Evolutionary conservation across 2,329 filamentous ascomycete species (phyloP), one percentile per base, ranked within the genome.

Genomic region (Exophiala sideris): DNA sequence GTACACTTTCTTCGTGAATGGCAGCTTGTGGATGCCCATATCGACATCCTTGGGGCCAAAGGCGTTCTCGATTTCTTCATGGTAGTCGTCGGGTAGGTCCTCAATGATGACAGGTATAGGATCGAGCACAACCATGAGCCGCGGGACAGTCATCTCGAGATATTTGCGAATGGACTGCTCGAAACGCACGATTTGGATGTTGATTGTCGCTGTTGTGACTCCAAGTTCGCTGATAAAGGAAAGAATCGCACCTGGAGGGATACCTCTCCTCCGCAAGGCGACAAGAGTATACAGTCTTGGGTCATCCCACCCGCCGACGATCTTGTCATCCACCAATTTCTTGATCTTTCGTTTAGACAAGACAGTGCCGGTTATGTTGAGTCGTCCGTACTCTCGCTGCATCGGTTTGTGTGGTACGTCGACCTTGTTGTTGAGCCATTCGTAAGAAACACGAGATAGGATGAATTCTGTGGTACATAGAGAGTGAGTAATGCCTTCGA

Each of bases 391-490:
- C 73, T 96, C 91, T 69, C 92, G 80, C 79, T 97, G 92, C 89
- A 96, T 96, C 1, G 92, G 91, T 66, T 90, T 82, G 71, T 95
- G 95, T 12, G 57, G 59, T 52, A 95, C 85, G 34, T 85, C 89
- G 11, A 95, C 78, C 9, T 83, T 81, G 71, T 90, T 85, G 70
- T 94, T 89, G 33, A 97, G 77, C 84, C 84, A 97, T 67, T 97
- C 91, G 67, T 97, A 99, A 36, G 89, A 94, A 44, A 88, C 85
- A 55, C 92, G 79, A 16, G 88, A 87, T 48, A 89, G 83, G 61
- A 91, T 84, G 65, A 97, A 96, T 70, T 97, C 94, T 1, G 88
- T 92, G 0, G 94, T 97, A 70, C 92, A 97, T 16, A 97, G 78
- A 11, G 87, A 92, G 75, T 96, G 92, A 0, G 91, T 91, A 65